These are phyloP conservation scores for Raffaelea ambrosiae DNA, from an alignment of 2,329 filamentous ascomycete species.

Conservation along the genomic window DNA sequence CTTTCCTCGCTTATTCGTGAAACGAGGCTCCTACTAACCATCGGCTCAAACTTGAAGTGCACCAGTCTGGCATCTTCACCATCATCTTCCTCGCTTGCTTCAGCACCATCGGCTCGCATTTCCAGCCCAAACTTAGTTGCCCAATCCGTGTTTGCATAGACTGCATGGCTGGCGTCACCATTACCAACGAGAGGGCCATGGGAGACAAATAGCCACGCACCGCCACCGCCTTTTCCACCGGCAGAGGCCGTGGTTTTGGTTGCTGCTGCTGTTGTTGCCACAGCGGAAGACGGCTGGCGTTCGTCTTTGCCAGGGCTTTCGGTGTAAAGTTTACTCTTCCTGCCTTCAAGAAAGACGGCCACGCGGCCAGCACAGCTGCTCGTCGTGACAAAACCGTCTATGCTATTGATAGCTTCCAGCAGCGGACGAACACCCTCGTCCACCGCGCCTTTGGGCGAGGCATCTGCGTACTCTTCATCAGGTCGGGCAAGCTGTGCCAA, in stretches of 20 bases:
- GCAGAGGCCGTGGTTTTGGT: slow-evolving; percentile 43
- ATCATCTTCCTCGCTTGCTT: slow-evolving; percentile 13
- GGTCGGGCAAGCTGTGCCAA: slow-evolving; percentile 61
- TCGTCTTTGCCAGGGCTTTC: slow-evolving; percentile 8
- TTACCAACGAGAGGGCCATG: slow-evolving; percentile 56
- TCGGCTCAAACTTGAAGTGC: slow-evolving; percentile 89
- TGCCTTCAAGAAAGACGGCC: slow-evolving; percentile 80
- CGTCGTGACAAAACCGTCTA: slow-evolving; percentile 75
- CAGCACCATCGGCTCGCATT: slow-evolving; percentile 17
- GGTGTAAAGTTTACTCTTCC: slow-evolving; percentile 27
- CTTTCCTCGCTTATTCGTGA: too few relatives aligned
- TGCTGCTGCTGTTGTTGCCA: slow-evolving; percentile 11
- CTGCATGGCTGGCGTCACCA: slow-evolving; percentile 9
- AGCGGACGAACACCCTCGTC: slow-evolving; percentile 70
- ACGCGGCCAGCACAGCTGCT: slow-evolving; percentile 87
- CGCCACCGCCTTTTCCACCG: slow-evolving; percentile 79
- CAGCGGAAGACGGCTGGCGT: slow-evolving; percentile 15
- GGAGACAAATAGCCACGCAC: slow-evolving; percentile 80
- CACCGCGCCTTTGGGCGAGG: slow-evolving; percentile 81
- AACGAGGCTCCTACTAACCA: slow-evolving; percentile 69
- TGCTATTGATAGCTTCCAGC: slow-evolving; percentile 67
- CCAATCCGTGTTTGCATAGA: slow-evolving; percentile 12
- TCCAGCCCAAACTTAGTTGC: slow-evolving; percentile 32
- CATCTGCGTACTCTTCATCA: slow-evolving; percentile 65
- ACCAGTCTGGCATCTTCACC: slow-evolving; percentile 34